phyloP scores from a whole-genome alignment of 306 rosid species.

The Canavalia gladiata region DNA sequence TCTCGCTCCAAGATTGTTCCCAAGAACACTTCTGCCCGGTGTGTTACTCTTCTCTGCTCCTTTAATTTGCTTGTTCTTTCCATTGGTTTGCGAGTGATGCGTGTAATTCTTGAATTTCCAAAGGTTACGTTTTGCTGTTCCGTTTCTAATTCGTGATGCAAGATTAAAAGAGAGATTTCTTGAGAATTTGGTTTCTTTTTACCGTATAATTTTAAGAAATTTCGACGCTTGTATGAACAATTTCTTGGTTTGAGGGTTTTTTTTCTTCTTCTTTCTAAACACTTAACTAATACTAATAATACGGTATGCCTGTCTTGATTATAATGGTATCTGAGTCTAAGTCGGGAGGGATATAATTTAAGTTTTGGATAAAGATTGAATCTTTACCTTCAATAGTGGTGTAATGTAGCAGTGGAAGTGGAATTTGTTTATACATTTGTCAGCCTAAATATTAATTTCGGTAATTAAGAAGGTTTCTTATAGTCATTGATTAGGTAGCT shows the following conservation, averaged over 20 bases:
- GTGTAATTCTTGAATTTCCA: conserved; percentile 33
- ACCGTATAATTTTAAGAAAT: not conserved
- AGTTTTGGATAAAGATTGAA: too few relatives aligned
- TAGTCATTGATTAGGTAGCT: too few relatives aligned
- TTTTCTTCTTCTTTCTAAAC: not conserved
- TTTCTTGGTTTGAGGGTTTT: not conserved
- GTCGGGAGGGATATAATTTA: too few relatives aligned
- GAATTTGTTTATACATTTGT: too few relatives aligned
- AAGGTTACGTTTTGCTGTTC: not conserved
- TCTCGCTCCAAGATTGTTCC: conserved; percentile 29
- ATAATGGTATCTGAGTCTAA: too few relatives aligned
- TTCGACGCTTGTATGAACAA: not conserved
- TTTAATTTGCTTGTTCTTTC: not conserved
- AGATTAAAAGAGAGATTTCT: not conserved
- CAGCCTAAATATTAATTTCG: too few relatives aligned
- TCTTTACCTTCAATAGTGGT: too few relatives aligned
- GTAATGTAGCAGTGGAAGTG: too few relatives aligned
- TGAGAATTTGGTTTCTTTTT: not conserved
- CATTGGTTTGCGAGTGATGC: not conserved
- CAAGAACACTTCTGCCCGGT: conserved; percentile 39
- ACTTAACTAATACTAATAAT: not conserved
- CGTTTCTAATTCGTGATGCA: not conserved
- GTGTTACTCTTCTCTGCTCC: not conserved
- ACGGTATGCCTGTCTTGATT: not conserved
- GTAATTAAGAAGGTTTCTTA: too few relatives aligned